Conservation (phyloP, 2,329 filamentous ascomycete genomes). For the Colletotrichum abscissum region DNA sequence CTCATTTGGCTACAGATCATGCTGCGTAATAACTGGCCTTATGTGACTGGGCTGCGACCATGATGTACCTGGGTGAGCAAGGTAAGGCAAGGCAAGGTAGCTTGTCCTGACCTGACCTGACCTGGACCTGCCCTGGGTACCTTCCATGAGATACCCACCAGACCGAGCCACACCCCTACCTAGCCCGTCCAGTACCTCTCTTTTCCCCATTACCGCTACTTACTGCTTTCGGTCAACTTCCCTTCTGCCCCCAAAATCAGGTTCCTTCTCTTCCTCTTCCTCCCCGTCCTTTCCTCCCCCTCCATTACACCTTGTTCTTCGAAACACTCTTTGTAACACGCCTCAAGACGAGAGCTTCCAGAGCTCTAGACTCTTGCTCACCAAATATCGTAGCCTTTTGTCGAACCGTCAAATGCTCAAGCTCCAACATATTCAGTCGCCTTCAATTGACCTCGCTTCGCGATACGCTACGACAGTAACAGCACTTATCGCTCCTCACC, state of each 20-base stretch:
- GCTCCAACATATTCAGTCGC: slow-evolving; percentile 36
- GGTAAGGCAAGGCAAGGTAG: slow-evolving; percentile 18
- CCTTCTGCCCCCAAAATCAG: slow-evolving; percentile 35
- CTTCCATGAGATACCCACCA: slow-evolving; percentile 29
- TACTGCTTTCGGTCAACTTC: slow-evolving; percentile 37
- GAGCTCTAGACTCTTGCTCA: slow-evolving; percentile 27
- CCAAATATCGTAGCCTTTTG: slow-evolving; percentile 16
- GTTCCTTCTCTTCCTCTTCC: slow-evolving; percentile 38
- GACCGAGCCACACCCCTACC: slow-evolving; percentile 35
- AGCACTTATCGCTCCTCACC: slow-evolving; percentile 43
- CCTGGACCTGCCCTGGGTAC: slow-evolving; percentile 14
- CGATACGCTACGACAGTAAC: slow-evolving; percentile 31
- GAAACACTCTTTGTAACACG: slow-evolving; percentile 44
- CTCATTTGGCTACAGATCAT: slow-evolving; percentile 19
- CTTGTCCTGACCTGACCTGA: slow-evolving; percentile 14
- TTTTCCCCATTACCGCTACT: slow-evolving; percentile 34
- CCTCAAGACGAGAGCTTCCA: slow-evolving; percentile 35
- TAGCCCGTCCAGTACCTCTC: slow-evolving; percentile 1
- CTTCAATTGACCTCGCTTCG: slow-evolving; percentile 47
- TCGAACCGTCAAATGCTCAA: slow-evolving; percentile 29
- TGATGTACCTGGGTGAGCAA: background rate
- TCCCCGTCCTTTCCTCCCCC: slow-evolving; percentile 37
- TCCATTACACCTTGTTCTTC: slow-evolving; percentile 36
- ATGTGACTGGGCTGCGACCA: slow-evolving; percentile 16
- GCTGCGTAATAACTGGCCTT: background rate